Evolutionary conservation across 257 asterid genomes (phyloP).

Genomic region (Solanum phureja): DNA sequence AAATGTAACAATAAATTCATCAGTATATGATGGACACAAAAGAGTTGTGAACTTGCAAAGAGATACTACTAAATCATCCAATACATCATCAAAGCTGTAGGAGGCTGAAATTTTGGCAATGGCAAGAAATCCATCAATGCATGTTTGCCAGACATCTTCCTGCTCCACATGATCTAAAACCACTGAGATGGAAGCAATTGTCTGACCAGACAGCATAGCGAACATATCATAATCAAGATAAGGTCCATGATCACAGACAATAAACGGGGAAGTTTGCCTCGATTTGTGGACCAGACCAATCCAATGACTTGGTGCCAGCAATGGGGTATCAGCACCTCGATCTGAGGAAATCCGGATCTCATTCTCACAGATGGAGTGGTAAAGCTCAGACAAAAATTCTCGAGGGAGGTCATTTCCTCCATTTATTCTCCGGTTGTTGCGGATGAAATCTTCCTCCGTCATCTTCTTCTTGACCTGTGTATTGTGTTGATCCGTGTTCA

Average conservation of each 20-base stretch:
- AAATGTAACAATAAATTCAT: slow-evolving; percentile 55
- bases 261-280: slow-evolving; percentile 53
- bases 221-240: slow-evolving; percentile 79
- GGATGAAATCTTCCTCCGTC: slow-evolving; percentile 90
- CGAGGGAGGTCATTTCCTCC: slow-evolving; percentile 94
- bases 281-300: slow-evolving; percentile 72
- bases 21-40: slow-evolving; percentile 47
- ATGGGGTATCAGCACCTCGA: slow-evolving; percentile 39
- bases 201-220: slow-evolving; percentile 67
- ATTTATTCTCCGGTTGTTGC: slow-evolving; percentile 78
- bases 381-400: slow-evolving; percentile 70
- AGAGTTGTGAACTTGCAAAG: slow-evolving; percentile 79
- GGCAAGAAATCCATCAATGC: slow-evolving; percentile 77
- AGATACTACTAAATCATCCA: slow-evolving; percentile 83
- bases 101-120: slow-evolving; percentile 71
- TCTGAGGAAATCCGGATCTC: slow-evolving; percentile 86
- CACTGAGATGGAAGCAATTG: slow-evolving; percentile 85
- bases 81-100: slow-evolving; percentile 47
- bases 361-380: slow-evolving; percentile 70
- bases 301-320: slow-evolving; percentile 71
- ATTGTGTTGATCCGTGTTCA: slow-evolving; percentile 90
- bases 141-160: slow-evolving; percentile 53
- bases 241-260: slow-evolving; percentile 46
- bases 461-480: slow-evolving; percentile 93
- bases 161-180: slow-evolving; percentile 80